Base-by-base conservation (phyloP, 2,329 filamentous ascomycete species). In the Ilyonectria robusta region DNA sequence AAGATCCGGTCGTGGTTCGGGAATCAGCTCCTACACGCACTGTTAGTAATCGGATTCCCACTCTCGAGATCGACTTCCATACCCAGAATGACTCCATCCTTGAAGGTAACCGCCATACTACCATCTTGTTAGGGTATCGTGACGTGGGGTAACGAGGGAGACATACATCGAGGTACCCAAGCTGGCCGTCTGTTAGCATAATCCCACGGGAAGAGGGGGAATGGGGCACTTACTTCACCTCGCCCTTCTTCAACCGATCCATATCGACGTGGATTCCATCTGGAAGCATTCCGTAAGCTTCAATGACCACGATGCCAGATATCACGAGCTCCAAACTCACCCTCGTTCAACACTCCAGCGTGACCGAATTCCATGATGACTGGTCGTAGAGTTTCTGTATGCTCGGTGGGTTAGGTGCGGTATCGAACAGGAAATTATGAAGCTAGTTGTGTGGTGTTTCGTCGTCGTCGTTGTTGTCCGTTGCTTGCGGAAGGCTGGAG, bases 251-350 rank as follows among this genome's bases (percentile, higher is more conserved):
- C 83, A 99, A 86, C 79, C 96, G 92, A 79, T 98, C 94, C 96
- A 99, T 99, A 81, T 99, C 96, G 76, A 99, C 88, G 82, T 99
- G 96, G 81, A 99, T 98, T 81, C 96, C 96, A 95, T 99, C 96
- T 98, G 78, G 54, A 62, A 44, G 50, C 59, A 59, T 62, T 47
- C 15, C 33, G 67, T 75, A 60, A 77, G 75, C 71, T 72, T 68
- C 72, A 59, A 60, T 65, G 44, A 63, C 58, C 37, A 55, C 35
- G 33, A 61, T 63, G 60, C 63, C 60, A 67, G 59, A 55, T 67
- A 72, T 72, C 67, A 70, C 69, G 59, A 70, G 70, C 67, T 70
- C 51, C 62, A 55, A 57, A 75, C 78, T 73, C 81, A 91, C 90
- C 90, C 85, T 91, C 89, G 75, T 88, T 91, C 75, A 92, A 80